Evolutionary conservation across 495 filamentous ascomycete genomes (phyloP), one percentile per base, ranked within the genome.

Genomic region (Talaromyces trachyspermus): DNA sequence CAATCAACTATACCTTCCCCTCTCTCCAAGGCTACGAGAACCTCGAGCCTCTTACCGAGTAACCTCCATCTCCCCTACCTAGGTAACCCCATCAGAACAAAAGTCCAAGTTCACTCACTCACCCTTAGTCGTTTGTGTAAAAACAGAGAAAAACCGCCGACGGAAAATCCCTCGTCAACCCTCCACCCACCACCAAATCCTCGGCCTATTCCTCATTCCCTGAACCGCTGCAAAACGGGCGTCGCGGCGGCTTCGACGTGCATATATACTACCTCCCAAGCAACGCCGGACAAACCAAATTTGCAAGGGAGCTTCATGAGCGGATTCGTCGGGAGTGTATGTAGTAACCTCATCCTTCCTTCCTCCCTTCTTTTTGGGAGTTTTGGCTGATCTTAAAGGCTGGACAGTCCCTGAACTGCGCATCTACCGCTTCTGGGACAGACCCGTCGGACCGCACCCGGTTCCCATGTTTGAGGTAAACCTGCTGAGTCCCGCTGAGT

Each of bases 391-490:
- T 9, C 11, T 33, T 24, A 49, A 8, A 11, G n/a, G 20, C 2
- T 37, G 12, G 7, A 14, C 47, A 88, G 83, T 95, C 58, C 89
- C 89, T 12, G 89, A 95, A 58, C 75, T 95, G 14, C 77, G 87
- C 33, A 83, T 94, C 54, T 95, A 95, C 61, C 66, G 62, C 2
- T 69, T 94, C 52, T 94, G 77, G 72, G 83, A 92, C 54, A 59
- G 68, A 30, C 88, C 88, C 2, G 59, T 95, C 5, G 89, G 89
- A 0, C 89, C 89, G 2, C 89, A 95, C 55, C 82, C 84, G 0
- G 65, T 87, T 0, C 86, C 80, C 37, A 95, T 95, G 89, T 78
- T 95, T 53, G 89, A 95, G 62, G 90, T 95, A 12, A 92, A 92
- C 51, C 29, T 95, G 22, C 85, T 89, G 61, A 88, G 82, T 0